Conservation (phyloP, 73 alveolate species). For the Tetrahymena thermophila region DNA sequence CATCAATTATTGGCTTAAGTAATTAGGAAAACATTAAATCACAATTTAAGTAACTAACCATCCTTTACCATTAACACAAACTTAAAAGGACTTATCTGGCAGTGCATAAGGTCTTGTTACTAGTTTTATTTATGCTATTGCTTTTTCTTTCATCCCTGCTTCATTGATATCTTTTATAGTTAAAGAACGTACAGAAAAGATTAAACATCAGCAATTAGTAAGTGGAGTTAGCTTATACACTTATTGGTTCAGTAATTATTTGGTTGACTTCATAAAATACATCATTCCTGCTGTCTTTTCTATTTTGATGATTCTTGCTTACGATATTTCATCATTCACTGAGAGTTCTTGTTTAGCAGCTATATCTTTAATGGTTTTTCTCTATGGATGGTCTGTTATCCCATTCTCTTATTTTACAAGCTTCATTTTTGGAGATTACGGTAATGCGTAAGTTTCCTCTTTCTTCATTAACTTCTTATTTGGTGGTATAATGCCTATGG, state of each 20-base stretch:
- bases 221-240: conserved; percentile 81
- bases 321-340: conserved; percentile 44
- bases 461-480: conserved; percentile 49
- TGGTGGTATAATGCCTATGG: conserved; percentile 55
- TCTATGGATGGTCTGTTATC: conserved; percentile 61
- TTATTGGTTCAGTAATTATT: conserved; percentile 84
- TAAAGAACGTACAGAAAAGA: conserved; percentile 83
- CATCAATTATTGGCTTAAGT: no score
- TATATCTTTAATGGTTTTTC: conserved; percentile 52
- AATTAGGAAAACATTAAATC: no score
- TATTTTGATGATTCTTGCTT: conserved; percentile 42
- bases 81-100: conserved; percentile 40
- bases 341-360: conserved; percentile 25
- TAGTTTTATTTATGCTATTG: conserved; percentile 69
- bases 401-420: conserved; percentile 65
- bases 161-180: conserved; percentile 64
- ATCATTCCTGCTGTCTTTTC: conserved; percentile 68
- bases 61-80: conserved; percentile 52
- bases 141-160: conserved; percentile 81
- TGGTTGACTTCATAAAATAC: conserved; percentile 75
- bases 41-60: not conserved
- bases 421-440: conserved; percentile 46
- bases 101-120: conserved; percentile 46
- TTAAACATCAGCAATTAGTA: conserved; percentile 82
- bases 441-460: conserved; percentile 54